A percentile compares a stretch with the other conserved stretches of the same genome.
phyloP scores from a whole-genome alignment of 176 grass and related monocot species.

The Juncus effusus region DNA sequence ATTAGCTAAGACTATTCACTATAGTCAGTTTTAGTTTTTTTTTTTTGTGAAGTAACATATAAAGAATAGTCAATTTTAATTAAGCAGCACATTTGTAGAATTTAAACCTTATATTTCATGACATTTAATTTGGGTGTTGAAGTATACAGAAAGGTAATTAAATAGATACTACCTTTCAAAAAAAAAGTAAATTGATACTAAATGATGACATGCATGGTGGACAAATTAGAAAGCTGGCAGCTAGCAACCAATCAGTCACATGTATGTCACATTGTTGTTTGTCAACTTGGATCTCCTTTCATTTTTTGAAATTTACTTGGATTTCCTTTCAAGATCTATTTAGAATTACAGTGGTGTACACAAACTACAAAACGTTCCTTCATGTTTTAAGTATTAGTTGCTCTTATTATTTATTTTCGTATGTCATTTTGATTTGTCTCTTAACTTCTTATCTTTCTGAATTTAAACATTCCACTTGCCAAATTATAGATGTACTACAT shows the following conservation, averaged over 20 bases:
- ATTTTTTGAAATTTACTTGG: not conserved
- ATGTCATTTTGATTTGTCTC: too few species aligned
- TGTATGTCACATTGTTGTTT: slow-evolving; percentile 10
- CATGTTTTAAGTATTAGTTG: too few species aligned
- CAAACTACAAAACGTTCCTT: not conserved
- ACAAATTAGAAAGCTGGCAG: slow-evolving; percentile 18
- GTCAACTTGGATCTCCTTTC: slow-evolving; percentile 21
- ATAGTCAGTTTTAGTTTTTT: too few species aligned
- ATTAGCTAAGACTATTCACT: too few species aligned
- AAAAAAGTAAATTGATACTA: too few species aligned
- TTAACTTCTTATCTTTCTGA: not conserved
- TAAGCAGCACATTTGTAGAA: not conserved
- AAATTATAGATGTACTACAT: not conserved
- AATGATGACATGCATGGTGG: slow-evolving; percentile 6
- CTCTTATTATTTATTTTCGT: not conserved
- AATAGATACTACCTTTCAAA: too few species aligned
- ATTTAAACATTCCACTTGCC: not conserved
- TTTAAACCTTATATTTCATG: too few species aligned
- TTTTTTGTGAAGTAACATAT: too few species aligned
- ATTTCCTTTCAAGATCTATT: too few species aligned
- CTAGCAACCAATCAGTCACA: slow-evolving; percentile 22
- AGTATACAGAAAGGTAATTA: too few species aligned
- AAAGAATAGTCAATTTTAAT: not conserved
- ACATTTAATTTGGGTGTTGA: too few species aligned
- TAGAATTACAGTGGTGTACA: too few species aligned